Conservation (phyloP, 164 flowering plant genomes). For the Hamamelis virginiana region DNA sequence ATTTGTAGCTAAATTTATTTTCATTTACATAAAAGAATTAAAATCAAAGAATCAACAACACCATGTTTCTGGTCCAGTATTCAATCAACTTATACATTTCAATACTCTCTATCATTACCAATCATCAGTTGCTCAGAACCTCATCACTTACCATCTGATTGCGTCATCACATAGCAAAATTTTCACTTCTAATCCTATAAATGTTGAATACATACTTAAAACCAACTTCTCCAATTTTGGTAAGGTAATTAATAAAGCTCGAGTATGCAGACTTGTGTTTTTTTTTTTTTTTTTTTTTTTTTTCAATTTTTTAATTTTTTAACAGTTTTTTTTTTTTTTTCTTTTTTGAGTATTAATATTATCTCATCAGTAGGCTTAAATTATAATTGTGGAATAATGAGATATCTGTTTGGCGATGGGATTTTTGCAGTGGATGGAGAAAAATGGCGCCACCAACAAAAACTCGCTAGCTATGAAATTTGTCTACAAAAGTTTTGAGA, state of each 20-base stretch:
- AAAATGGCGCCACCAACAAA: slow-evolving; percentile 47
- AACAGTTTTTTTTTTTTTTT: too few species aligned
- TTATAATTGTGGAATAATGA: slow-evolving; percentile 31
- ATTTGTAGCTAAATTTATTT: neutral
- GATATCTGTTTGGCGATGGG: slow-evolving; percentile 46
- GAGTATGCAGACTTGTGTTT: too few species aligned
- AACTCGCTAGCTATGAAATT: slow-evolving; percentile 46
- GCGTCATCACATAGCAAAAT: slow-evolving; percentile 30
- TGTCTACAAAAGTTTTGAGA: slow-evolving; percentile 37
- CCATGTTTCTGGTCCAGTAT: slow-evolving; percentile 36
- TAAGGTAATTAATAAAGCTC: slow-evolving; percentile 24
- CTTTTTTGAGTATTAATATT: neutral
- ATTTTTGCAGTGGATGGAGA: too few species aligned
- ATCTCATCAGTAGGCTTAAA: slow-evolving; percentile 31
- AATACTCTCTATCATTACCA: slow-evolving; percentile 32
- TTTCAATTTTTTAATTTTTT: too few species aligned
- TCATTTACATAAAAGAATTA: slow-evolving; percentile 6
- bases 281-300: too few species aligned
- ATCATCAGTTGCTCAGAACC: slow-evolving; percentile 26
- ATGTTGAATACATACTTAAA: slow-evolving; percentile 45
- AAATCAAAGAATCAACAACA: slow-evolving; percentile 17
- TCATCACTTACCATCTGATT: slow-evolving; percentile 30
- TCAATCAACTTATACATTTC: slow-evolving; percentile 36
- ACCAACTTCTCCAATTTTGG: too few species aligned
- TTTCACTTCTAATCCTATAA: slow-evolving; percentile 37